Evolutionary conservation across 257 asterid species (phyloP).

Genomic region (Fraxinus anomala): DNA sequence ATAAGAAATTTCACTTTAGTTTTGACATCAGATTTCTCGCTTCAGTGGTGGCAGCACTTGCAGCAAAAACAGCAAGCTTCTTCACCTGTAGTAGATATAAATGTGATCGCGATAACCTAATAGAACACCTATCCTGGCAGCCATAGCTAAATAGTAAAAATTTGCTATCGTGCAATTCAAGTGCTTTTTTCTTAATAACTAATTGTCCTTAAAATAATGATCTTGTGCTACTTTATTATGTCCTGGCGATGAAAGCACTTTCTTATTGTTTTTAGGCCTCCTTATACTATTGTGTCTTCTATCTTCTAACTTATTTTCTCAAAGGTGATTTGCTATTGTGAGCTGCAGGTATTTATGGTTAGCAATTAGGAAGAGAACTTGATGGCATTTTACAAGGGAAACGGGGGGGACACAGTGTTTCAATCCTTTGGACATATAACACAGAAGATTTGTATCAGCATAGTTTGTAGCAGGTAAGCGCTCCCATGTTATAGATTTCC

Average conservation of each 20-base stretch:
- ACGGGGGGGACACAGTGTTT: not conserved
- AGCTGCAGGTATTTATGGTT: not conserved
- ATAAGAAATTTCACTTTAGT: constrained; percentile 32
- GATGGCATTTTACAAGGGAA: not conserved
- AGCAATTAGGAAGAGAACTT: not conserved
- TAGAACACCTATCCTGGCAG: not conserved
- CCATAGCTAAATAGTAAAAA: not conserved
- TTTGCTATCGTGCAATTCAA: not conserved
- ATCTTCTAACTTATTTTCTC: not conserved
- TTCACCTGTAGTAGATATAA: constrained; percentile 52
- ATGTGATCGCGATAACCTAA: not conserved
- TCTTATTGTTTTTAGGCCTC: not conserved
- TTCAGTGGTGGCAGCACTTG: constrained; percentile 56
- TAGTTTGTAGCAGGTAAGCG: not conserved
- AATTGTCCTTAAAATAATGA: not conserved
- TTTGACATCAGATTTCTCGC: constrained; percentile 39
- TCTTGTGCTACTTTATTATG: not conserved
- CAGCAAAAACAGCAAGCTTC: constrained; percentile 66
- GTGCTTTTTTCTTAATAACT: not conserved
- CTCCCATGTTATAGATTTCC: not conserved
- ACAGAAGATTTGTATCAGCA: not conserved
- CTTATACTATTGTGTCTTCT: not conserved
- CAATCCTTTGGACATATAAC: not conserved
- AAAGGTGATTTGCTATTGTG: not conserved
- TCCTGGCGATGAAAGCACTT: not conserved